Evolutionary conservation across 495 filamentous ascomycete genomes (phyloP).

Genomic region (Penicillium longicatenatum): DNA sequence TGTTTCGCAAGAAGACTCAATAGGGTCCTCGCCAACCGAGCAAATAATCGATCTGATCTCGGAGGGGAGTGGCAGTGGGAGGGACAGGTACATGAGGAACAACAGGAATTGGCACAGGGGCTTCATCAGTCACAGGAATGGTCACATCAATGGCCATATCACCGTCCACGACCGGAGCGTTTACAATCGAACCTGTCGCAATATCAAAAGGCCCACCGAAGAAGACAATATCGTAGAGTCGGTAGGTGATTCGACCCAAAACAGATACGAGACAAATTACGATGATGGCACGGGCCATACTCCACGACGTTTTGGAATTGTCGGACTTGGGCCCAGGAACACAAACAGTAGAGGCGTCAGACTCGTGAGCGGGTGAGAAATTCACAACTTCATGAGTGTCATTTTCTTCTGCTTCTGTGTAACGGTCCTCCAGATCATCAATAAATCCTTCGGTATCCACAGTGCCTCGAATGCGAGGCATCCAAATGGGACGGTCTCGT

Average conservation of each 20-base stretch:
- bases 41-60: slow-evolving; percentile 40
- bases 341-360: neutral
- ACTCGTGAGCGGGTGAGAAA: neutral
- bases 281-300: neutral
- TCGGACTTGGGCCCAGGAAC: neutral
- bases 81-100: neutral
- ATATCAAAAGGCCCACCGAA: neutral
- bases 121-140: neutral
- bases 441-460: neutral
- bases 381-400: neutral
- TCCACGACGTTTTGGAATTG: neutral
- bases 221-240: neutral
- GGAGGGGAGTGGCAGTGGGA: slow-evolving; percentile 6
- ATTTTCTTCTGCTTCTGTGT: neutral
- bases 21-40: slow-evolving; percentile 42
- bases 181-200: neutral
- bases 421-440: slow-evolving; percentile 4
- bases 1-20: neutral
- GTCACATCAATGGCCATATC: neutral
- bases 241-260: neutral
- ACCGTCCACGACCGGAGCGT: neutral
- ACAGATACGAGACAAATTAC: neutral
- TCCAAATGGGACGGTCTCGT: slow-evolving; percentile 15
- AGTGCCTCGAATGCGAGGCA: slow-evolving; percentile 28
- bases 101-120: neutral